phyloP scores from a whole-genome alignment of 1,139 yeast genomes.

The Protomyces inouyei region DNA sequence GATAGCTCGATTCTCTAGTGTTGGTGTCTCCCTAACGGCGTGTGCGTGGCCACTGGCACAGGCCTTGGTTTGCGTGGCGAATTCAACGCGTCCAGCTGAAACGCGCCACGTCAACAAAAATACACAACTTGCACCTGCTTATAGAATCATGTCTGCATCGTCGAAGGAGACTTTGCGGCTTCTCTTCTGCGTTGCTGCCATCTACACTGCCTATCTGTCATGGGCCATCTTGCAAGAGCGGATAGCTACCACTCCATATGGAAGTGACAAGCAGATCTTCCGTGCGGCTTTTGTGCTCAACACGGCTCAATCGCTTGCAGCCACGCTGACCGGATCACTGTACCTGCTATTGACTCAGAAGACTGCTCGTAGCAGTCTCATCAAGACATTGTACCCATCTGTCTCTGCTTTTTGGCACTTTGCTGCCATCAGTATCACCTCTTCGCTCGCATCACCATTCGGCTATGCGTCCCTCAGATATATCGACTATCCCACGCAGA shows the following conservation, averaged over 20 bases:
- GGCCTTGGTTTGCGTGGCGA: neutral
- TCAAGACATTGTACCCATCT: conserved; percentile 37
- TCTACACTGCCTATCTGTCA: conserved; percentile 17
- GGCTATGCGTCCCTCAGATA: conserved; percentile 71
- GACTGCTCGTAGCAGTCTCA: conserved; percentile 12
- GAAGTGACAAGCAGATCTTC: conserved; percentile 54
- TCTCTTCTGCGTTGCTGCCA: conserved; percentile 13
- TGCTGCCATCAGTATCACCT: conserved; percentile 64
- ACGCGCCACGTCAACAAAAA: neutral
- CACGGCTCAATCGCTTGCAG: conserved; percentile 66
- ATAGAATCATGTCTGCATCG: neutral
- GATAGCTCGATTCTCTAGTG: no score
- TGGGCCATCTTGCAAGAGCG: conserved; percentile 94
- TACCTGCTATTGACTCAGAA: conserved; percentile 47
- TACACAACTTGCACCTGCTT: neutral
- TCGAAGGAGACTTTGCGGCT: conserved; percentile 5
- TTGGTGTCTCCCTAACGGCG: no score
- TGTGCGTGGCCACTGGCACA: no score
- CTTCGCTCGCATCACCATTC: conserved; percentile 75
- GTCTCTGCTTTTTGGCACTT: conserved; percentile 44
- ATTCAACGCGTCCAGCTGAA: neutral
- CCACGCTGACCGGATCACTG: conserved; percentile 59
- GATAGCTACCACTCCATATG: conserved; percentile 73
- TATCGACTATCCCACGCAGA: conserved; percentile 77
- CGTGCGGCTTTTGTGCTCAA: conserved; percentile 74